Evolutionary conservation across 2,329 filamentous ascomycete genomes (phyloP).

Genomic region (Xylariaceae sp.): DNA sequence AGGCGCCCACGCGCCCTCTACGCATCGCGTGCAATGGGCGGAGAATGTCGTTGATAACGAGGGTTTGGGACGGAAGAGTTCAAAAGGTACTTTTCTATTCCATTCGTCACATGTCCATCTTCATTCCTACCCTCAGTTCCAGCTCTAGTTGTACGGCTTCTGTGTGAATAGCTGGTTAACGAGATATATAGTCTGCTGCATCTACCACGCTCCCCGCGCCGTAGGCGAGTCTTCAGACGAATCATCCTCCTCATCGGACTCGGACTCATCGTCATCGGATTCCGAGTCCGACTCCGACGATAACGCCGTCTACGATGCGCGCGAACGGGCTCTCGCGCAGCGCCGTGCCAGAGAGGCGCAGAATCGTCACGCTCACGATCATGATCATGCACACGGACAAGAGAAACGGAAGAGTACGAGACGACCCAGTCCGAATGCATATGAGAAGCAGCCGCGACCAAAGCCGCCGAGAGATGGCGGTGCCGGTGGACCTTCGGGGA

Average conservation of each 20-base stretch:
- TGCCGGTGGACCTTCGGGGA: not conserved
- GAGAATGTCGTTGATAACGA: slow-evolving; percentile 94
- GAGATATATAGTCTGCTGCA: slow-evolving; percentile 76
- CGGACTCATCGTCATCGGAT: slow-evolving; percentile 42
- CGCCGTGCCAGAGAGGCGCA: slow-evolving; percentile 20
- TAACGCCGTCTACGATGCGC: slow-evolving; percentile 24
- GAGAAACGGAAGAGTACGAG: slow-evolving; percentile 20
- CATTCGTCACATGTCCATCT: not conserved
- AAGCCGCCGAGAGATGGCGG: slow-evolving; percentile 36
- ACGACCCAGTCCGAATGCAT: slow-evolving; percentile 66
- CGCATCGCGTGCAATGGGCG: slow-evolving; percentile 79
- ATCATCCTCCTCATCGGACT: slow-evolving; percentile 39
- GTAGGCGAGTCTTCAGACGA: slow-evolving; percentile 70
- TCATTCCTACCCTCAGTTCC: too few species aligned
- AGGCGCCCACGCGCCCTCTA: slow-evolving; percentile 41
- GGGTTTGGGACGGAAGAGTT: slow-evolving; percentile 86
- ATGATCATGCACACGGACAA: slow-evolving; percentile 18
- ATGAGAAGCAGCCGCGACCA: slow-evolving; percentile 67
- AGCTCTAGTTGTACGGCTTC: too few species aligned
- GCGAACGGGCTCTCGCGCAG: slow-evolving; percentile 28
- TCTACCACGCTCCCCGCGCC: slow-evolving; percentile 82
- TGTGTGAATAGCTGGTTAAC: not conserved
- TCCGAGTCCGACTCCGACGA: slow-evolving; percentile 24
- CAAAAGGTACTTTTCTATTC: slow-evolving; percentile 62
- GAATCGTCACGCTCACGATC: slow-evolving; percentile 27